phyloP scores from a whole-genome alignment of 192 early-diverging fungal genomes.

The Coemansia sp. region DNA sequence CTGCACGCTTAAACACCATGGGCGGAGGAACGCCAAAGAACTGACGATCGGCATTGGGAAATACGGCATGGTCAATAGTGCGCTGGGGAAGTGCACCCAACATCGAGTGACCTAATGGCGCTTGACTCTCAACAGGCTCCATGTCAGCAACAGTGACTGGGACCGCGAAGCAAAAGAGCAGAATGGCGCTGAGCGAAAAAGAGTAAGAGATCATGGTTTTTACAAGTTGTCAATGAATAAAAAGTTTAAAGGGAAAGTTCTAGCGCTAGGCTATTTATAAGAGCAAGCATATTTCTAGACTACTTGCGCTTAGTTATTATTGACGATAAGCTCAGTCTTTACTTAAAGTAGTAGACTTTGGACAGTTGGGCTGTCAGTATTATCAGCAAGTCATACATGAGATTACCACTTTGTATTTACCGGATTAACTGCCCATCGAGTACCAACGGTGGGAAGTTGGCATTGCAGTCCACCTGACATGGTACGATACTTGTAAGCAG shows the following conservation, averaged over 20 bases:
- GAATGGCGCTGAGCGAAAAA: neutral
- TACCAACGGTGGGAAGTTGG: neutral
- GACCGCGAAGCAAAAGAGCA: neutral
- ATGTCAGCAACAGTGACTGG: neutral
- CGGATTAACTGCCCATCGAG: neutral
- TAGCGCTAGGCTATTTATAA: neutral
- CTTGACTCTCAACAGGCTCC: neutral
- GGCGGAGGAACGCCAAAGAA: neutral
- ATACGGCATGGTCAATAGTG: neutral
- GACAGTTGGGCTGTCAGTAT: neutral
- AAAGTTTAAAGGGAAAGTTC: neutral
- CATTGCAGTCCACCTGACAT: neutral
- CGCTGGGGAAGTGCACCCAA: neutral
- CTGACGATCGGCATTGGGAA: neutral
- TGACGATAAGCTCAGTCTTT: neutral
- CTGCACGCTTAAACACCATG: neutral
- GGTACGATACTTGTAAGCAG: neutral
- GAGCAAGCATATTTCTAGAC: neutral
- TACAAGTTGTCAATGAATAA: no score
- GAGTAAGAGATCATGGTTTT: neutral
- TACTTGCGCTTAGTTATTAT: neutral
- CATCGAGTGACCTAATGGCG: neutral
- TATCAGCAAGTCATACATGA: neutral
- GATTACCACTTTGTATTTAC: neutral
- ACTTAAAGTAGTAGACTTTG: neutral